Evolutionary conservation across 768 basidiomycete genomes (phyloP), one percentile per base, ranked within the genome.

Genomic region (Boletus vinaceobasis): DNA sequence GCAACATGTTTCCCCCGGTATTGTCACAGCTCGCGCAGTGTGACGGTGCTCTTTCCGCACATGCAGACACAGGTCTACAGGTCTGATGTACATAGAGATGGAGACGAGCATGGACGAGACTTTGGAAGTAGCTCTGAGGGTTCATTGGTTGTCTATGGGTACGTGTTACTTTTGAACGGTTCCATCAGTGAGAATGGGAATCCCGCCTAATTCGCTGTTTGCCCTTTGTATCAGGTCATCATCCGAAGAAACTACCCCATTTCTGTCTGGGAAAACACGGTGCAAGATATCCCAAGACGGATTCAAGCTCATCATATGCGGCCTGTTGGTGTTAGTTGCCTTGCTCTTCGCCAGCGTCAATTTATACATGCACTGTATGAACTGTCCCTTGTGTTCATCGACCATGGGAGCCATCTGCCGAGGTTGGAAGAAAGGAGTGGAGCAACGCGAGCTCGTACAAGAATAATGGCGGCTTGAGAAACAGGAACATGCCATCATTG

Each of bases 321-420:
- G 32, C 27, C 9, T 53, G 0, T 7, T 43, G 33, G 33, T 2
- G 0, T 29, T 26, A 3, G 1, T 37, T 2, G 43, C 9, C 17
- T 2, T 42, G 8, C 3, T 40, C 27, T 45, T 62, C 14, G 3
- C 38, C 29, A 1, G 11, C 21, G 36, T 4, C 42, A 53, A 9
- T 43, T 21, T 58, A 27, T 17, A 1, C 43, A 8, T 54, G 37
- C 62, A 63, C 40, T 47, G 60, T 29, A 2, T 0, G 15, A 38
- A 46, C 39, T 62, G 57, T 21, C 58, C 61, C 1, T 13, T 57
- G 21, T 63, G 57, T 21, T 58, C 62, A 4, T 49, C 9, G 14
- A 27, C 43, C 3, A 63, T 54, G 62, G 6, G 15, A 3, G 17
- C 21, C 21, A 40, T 60, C 19, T 55, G 62, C n/a, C 58, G 23